Evolutionary conservation across 805 yeast species (phyloP), one percentile per base, ranked within the genome.

Genomic region (Kazachstania africana): DNA sequence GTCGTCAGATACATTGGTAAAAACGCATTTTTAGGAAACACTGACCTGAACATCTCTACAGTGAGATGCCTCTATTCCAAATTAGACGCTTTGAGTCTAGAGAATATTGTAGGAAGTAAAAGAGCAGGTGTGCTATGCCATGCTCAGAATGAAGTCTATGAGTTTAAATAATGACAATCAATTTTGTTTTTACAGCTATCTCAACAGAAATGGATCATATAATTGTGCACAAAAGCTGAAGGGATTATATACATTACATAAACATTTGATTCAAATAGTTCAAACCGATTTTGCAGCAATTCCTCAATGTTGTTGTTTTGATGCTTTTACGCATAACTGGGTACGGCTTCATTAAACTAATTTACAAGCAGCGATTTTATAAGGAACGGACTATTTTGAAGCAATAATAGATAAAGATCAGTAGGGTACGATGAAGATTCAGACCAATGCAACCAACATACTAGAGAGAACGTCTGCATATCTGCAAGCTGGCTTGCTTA

Each of bases 401-500:
- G n/a, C n/a, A n/a, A n/a, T n/a, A n/a, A n/a, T n/a, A n/a, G n/a
- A n/a, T n/a, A n/a, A n/a, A n/a, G n/a, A n/a, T n/a, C n/a, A n/a
- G n/a, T n/a, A n/a, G n/a, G n/a, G n/a, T n/a, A n/a, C n/a, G 4
- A 77, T 75, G 85, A 83, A 76, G 68, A 72, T 78, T 39, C 81
- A 78, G 48, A 78, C 75, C 13, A 66, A 72, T 36, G 94, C 95
- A 19, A 70, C 76, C 19, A 72, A 72, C 40, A 80, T 87, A 3
- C 68, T 87, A 28, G 80, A 80, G 55, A 72, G 85, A 47, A 81
- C 95, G 0, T 77, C 95, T 2, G 76, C 78, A 36, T 75, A 75
- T 44, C 59, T 88, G 40, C 66, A 65, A 44, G 68, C 81, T 0
- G 88, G 93, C 2, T 61, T 78, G n/a, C 65, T 84, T 28, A 63